phyloP scores from a whole-genome alignment of 345 rosid genomes.

The Boechera retrofracta region DNA sequence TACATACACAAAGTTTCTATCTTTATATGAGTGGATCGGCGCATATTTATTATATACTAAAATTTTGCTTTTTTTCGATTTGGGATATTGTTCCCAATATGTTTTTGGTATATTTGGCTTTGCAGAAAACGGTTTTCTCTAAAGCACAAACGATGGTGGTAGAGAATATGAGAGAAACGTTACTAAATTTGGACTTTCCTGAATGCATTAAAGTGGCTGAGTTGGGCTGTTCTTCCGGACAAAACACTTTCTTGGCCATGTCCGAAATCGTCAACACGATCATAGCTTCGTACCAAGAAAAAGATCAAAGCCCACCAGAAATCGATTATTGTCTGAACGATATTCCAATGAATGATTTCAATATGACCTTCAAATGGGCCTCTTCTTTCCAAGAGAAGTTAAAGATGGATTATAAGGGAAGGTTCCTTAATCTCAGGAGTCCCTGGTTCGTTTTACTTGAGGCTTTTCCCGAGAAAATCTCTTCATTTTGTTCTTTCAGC shows the following conservation, averaged over 20 bases:
- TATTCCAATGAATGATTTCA: constrained; percentile 54
- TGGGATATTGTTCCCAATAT: no score
- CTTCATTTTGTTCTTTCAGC: constrained; percentile 48
- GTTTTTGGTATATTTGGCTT: not conserved
- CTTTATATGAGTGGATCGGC: no score
- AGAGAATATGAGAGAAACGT: not conserved
- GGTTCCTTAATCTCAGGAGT: constrained; percentile 45
- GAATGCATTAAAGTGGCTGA: constrained; percentile 41
- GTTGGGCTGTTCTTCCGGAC: constrained; percentile 56
- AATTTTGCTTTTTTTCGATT: no score
- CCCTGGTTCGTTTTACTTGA: constrained; percentile 52
- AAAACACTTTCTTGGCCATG: constrained; percentile 41
- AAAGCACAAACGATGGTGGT: not conserved
- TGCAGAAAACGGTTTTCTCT: not conserved
- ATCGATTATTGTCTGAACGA: constrained; percentile 49
- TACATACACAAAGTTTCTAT: not conserved
- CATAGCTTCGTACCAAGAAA: not conserved
- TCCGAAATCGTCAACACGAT: constrained; percentile 27
- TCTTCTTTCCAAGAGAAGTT: constrained; percentile 6
- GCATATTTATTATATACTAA: no score
- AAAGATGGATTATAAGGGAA: not conserved
- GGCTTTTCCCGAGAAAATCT: constrained; percentile 43
- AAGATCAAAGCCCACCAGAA: constrained; percentile 19
- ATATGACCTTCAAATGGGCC: constrained; percentile 28
- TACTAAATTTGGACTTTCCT: not conserved